Conservation (phyloP, 139 green algal species). For the Penium margaritaceum region DNA sequence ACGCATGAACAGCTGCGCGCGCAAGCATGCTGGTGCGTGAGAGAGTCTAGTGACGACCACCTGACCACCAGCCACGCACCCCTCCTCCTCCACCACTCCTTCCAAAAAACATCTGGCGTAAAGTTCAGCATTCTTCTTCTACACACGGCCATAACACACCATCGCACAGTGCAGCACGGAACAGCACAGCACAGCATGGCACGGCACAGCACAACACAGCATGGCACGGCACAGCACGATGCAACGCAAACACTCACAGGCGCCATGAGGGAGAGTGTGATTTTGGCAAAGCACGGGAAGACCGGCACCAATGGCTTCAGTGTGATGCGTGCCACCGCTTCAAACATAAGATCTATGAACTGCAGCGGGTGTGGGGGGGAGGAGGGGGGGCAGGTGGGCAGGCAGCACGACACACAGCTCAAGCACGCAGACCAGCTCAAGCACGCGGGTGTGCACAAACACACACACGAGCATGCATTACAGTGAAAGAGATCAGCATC, state of each 20-base stretch:
- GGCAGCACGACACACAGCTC: neutral
- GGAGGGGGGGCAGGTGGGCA: neutral
- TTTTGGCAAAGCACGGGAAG: slow-evolving; percentile 15
- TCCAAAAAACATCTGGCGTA: too few species aligned
- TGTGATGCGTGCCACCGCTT: neutral
- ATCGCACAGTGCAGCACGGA: neutral
- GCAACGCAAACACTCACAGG: too few species aligned
- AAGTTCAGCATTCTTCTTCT: too few species aligned
- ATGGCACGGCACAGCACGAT: neutral
- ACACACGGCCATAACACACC: neutral
- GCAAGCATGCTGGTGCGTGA: too few species aligned
- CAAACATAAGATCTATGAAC: neutral
- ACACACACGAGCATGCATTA: too few species aligned
- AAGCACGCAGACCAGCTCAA: neutral
- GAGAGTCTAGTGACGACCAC: too few species aligned
- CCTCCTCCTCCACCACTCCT: too few species aligned
- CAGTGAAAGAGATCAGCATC: neutral
- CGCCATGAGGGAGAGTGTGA: neutral
- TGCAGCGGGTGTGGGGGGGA: neutral
- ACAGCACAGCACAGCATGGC: neutral
- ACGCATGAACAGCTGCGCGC: too few species aligned
- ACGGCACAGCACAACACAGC: neutral
- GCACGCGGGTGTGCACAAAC: too few species aligned
- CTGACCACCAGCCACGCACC: too few species aligned
- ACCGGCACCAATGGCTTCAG: slow-evolving; percentile 37